These are phyloP conservation scores for Anaeromyces robustus DNA, from an alignment of 192 early-diverging fungal genomes.

Conservation along the genomic window DNA sequence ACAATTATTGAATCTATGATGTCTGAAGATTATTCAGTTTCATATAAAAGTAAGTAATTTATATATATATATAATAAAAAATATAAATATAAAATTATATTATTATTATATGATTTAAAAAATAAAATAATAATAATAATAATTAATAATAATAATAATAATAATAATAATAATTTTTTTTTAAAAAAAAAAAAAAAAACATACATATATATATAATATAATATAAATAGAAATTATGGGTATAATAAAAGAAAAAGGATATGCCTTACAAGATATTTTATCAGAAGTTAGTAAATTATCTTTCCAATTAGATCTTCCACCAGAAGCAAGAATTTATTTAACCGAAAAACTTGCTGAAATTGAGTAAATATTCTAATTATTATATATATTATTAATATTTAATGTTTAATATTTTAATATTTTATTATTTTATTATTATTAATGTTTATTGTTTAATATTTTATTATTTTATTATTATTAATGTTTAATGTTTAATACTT, in stretches of 20 bases:
- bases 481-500: neutral
- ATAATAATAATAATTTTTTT: too few species aligned
- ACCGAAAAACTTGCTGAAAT: conserved; percentile 74
- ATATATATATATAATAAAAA: neutral
- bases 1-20: conserved; percentile 63
- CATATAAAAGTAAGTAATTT: conserved; percentile 39
- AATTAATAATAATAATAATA: conserved; percentile 1
- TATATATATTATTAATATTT: neutral
- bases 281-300: conserved; percentile 56
- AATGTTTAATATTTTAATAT: neutral
- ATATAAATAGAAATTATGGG: conserved; percentile 41
- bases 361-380: conserved; percentile 53
- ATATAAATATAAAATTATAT: neutral
- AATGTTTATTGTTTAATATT: neutral
- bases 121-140: conserved; percentile 13
- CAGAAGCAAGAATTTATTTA: conserved; percentile 44
- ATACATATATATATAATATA: neutral
- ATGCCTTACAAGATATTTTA: conserved; percentile 83
- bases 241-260: conserved; percentile 67
- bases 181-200: too few species aligned
- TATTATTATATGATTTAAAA: neutral
- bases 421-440: conserved; percentile 1
- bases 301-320: conserved; percentile 55
- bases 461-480: neutral
- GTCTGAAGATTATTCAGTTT: conserved; percentile 67